Percentiles rank a stretch among this genome's conserved stretches.
These are phyloP conservation scores for Leishmania major DNA, from an alignment of 208 protist species.

Conservation along the genomic window DNA sequence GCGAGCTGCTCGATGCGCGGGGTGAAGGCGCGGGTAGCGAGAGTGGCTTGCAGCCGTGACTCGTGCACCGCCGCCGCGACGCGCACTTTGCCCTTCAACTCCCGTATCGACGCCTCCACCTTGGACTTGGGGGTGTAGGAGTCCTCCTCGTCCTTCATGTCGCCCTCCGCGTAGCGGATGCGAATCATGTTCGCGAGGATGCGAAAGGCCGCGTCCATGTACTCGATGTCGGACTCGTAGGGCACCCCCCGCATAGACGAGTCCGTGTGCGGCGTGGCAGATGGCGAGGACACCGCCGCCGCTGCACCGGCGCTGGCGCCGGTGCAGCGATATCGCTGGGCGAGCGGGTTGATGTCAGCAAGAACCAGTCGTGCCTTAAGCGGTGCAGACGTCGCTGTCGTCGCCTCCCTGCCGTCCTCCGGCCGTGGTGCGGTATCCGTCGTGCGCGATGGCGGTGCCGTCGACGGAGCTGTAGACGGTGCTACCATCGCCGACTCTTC, in stretches of 20 bases:
- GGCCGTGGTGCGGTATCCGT: neutral
- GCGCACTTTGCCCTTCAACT: constrained; percentile 83
- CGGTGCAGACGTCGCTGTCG: neutral
- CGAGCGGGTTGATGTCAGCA: constrained; percentile 36
- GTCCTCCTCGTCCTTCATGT: constrained; percentile 93
- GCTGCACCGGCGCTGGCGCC: neutral
- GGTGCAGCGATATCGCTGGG: constrained; percentile 14
- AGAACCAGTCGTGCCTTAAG: constrained; percentile 18
- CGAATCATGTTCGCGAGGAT: constrained; percentile 83
- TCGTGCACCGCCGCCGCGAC: constrained; percentile 64
- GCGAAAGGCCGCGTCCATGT: constrained; percentile 92
- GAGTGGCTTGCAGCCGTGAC: constrained; percentile 71
- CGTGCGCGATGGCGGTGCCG: neutral
- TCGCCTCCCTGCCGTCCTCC: neutral
- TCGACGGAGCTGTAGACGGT: neutral
- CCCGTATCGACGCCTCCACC: constrained; percentile 80
- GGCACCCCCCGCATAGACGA: constrained; percentile 34
- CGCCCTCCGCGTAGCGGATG: constrained; percentile 82
- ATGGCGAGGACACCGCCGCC: neutral
- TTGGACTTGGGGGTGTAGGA: constrained; percentile 72
- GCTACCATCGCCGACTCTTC: neutral
- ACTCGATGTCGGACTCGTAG: constrained; percentile 90
- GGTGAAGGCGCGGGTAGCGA: constrained; percentile 52
- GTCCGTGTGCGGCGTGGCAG: neutral
- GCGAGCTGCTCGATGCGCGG: constrained; percentile 89